phyloP scores from a whole-genome alignment of 2,329 filamentous ascomycete species.

The Anisogramma anomala region DNA sequence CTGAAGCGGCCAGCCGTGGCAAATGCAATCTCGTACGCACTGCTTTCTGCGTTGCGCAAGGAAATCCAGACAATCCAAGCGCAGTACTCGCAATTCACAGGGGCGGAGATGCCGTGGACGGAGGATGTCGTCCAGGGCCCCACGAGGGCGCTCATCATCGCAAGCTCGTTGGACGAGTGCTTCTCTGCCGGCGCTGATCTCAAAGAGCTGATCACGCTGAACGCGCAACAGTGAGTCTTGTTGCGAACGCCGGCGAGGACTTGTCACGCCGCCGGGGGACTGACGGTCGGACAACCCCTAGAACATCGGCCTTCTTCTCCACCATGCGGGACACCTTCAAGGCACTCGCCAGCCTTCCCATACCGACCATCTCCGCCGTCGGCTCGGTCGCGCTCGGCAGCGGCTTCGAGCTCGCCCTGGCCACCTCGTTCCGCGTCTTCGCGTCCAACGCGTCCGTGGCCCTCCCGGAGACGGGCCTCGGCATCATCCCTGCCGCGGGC shows the following conservation, averaged over 20 bases:
- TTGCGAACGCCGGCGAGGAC: too few relatives aligned
- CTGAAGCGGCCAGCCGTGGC: constrained; percentile 75
- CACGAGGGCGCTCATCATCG: constrained; percentile 72
- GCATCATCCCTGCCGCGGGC: constrained; percentile 88
- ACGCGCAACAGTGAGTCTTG: constrained; percentile 58
- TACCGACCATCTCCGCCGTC: constrained; percentile 84
- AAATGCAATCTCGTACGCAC: constrained; percentile 76
- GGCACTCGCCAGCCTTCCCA: constrained; percentile 60
- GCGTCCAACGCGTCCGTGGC: constrained; percentile 66
- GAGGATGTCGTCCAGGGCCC: constrained; percentile 37
- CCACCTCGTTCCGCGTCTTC: constrained; percentile 80
- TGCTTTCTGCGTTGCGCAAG: constrained; percentile 60
- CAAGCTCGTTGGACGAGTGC: constrained; percentile 68
- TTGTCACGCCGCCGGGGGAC: too few relatives aligned
- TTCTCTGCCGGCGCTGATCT: constrained; percentile 95
- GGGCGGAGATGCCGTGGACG: constrained; percentile 37
- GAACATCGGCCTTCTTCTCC: constrained; percentile 66
- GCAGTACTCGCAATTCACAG: constrained; percentile 43
- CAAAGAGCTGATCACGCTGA: constrained; percentile 73
- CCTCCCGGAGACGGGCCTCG: constrained; percentile 83
- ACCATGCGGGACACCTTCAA: constrained; percentile 66
- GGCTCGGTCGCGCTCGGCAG: constrained; percentile 81
- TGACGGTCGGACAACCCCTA: constrained; percentile 24
- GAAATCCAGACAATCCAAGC: constrained; percentile 62
- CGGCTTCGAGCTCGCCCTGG: constrained; percentile 82